Base-by-base conservation (phyloP, 371 early-diverging fungal genomes). In the Vittaforma corneae region DNA sequence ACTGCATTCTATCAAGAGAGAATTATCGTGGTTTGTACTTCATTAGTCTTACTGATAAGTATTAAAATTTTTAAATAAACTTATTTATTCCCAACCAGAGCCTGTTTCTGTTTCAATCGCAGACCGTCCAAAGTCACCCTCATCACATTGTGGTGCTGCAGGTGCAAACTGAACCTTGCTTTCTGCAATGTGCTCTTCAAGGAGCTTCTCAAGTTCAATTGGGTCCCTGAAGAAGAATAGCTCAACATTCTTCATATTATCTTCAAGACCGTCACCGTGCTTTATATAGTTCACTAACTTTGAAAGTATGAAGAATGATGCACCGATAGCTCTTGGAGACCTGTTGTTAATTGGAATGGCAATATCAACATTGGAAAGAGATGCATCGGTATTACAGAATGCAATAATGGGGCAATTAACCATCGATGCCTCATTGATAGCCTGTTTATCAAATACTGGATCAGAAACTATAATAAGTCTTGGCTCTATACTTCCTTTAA, bases 341-440 rank as follows among this genome's bases (percentile, higher is more conserved):
- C 91, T 85, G 86, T 94, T 98, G 88, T 98, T 98, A 82, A 88
- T 87, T 71, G 99, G 96, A 84, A 98, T 97, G 76, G 89, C 94
- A 80, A 94, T 84, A 82, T 98, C 99, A 73, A 98, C 88, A 82
- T 84, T 85, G 69, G 83, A 81, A 16, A 93, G 83, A 37, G 88
- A 85, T 42, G 91, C 86, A 84, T 97, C 96, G 40, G 94, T 86
- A 82, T 97, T 94, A 79, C 87, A 85, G 78, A 98, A 85, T 56
- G 96, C 93, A 78, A 98, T 94, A 71, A 91, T 88, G 52, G 96
- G 97, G 80, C 95, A 90, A 85, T 94, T 95, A 81, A 95, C 93
- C 80, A 92, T 90, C 52, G 92, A 88, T 42, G 94, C 91, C 83
- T 98, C 99, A 79, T 82, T 82, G 82, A 98, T 87, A 76, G 96